Evolutionary conservation across 805 yeast genomes (phyloP).

Genomic region (Isabelozyma heimii): DNA sequence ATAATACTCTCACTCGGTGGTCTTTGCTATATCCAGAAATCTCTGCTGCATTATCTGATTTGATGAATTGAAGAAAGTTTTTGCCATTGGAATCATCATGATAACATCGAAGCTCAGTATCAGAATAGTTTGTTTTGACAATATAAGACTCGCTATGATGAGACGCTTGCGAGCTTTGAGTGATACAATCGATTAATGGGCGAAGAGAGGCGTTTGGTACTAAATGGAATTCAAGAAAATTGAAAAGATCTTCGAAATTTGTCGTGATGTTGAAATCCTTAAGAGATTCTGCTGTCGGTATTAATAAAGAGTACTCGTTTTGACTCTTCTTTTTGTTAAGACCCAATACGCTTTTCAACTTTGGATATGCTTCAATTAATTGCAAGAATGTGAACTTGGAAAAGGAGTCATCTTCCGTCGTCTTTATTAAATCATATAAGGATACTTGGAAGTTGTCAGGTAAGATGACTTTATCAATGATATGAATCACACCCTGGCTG

Average conservation of each 20-base stretch:
- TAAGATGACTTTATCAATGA: slow-evolving; percentile 52
- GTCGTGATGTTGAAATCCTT: slow-evolving; percentile 47
- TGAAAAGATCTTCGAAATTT: slow-evolving; percentile 41
- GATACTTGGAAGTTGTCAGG: slow-evolving; percentile 58
- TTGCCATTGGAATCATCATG: neutral
- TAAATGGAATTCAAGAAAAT: slow-evolving; percentile 66
- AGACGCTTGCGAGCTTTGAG: slow-evolving; percentile 6
- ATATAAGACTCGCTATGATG: neutral
- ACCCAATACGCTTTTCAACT: slow-evolving; percentile 41
- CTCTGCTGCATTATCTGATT: slow-evolving; percentile 6
- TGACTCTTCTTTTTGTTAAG: slow-evolving; percentile 15
- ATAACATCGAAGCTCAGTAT: slow-evolving; percentile 1
- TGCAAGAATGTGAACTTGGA: slow-evolving; percentile 36
- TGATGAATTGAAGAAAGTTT: neutral
- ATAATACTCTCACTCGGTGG: slow-evolving; percentile 56
- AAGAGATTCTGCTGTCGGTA: slow-evolving; percentile 66
- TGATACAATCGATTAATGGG: slow-evolving; percentile 47
- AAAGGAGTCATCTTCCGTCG: slow-evolving; percentile 44
- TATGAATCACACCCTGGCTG: slow-evolving; percentile 82
- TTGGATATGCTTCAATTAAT: slow-evolving; percentile 43
- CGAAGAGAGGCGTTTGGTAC: slow-evolving; percentile 56
- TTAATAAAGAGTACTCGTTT: slow-evolving; percentile 55
- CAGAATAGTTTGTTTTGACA: slow-evolving; percentile 2
- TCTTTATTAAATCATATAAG: slow-evolving; percentile 51
- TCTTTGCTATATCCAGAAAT: slow-evolving; percentile 40